Evolutionary conservation across 495 filamentous ascomycete genomes (phyloP).

Genomic region (Aspergillus affinis): DNA sequence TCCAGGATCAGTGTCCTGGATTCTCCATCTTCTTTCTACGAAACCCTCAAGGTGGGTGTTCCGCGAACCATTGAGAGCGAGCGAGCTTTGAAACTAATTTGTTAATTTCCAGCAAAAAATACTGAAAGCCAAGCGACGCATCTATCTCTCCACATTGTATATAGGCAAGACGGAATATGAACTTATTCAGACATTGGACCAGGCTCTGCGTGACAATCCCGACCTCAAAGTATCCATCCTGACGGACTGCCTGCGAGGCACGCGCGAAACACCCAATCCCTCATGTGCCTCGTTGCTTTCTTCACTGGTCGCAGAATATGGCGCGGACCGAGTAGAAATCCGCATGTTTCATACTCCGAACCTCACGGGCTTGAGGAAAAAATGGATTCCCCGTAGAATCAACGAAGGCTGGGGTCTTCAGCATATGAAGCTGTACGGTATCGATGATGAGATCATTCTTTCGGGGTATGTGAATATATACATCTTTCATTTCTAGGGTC

Average conservation of each 20-base stretch:
- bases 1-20: slow-evolving; percentile 78
- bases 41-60: slow-evolving; percentile 70
- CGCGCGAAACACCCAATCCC: slow-evolving; percentile 81
- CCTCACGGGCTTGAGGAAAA: slow-evolving; percentile 81
- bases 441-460: slow-evolving; percentile 94
- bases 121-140: slow-evolving; percentile 66
- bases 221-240: slow-evolving; percentile 83
- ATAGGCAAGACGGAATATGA: slow-evolving; percentile 94
- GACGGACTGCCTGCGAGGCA: slow-evolving; percentile 90
- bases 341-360: slow-evolving; percentile 99
- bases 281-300: slow-evolving; percentile 89
- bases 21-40: slow-evolving; percentile 82
- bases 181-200: slow-evolving; percentile 73
- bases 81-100: slow-evolving; percentile 17
- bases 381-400: slow-evolving; percentile 78
- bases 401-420: slow-evolving; percentile 99
- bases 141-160: slow-evolving; percentile 94
- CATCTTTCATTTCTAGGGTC: not conserved
- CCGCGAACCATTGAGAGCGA: slow-evolving; percentile 1
- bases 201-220: slow-evolving; percentile 76
- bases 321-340: slow-evolving; percentile 82
- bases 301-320: slow-evolving; percentile 78
- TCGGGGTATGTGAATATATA: slow-evolving; percentile 61
- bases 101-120: slow-evolving; percentile 66
- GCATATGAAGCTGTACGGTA: slow-evolving; percentile 98